Evolutionary conservation across 306 rosid genomes (phyloP), one percentile per base, ranked within the genome.

Genomic region (Prunus campanulata): DNA sequence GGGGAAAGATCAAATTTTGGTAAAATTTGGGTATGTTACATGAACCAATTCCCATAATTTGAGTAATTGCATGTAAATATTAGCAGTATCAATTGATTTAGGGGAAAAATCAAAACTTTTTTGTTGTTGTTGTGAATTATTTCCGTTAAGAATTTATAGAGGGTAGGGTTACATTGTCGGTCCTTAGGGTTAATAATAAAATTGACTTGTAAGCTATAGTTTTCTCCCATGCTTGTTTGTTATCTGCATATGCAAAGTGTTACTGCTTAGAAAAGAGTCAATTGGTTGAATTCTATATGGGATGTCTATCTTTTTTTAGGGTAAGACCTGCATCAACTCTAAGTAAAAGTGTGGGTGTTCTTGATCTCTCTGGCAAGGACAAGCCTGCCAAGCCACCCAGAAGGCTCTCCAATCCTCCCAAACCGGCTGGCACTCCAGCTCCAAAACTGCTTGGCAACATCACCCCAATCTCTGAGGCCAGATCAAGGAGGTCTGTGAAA

Each of bases 321-420:
- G 93, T 76, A 44, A 82, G 86, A 66, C 74, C 71, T 22, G 64
- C 81, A 71, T 80, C 97, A 0, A 86, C 80, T 82, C 85, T 95
- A 51, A 89, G 97, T 80, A 88, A 75, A 76, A 92, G 99, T 74
- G 90, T 90, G 1, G 81, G 89, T 50, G 93, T 88, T 59, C 90
- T 95, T 74, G 90, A 92, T 77, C 86, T 95, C 52, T 92, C 97
- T 70, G 90, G 82, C 56, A 95, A 90, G 86, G 96, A 86, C 35
- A 92, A 86, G 86, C 83, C 96, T 50, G 85, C 90, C n/a, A 95
- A 90, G 88, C 96, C 97, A 25, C 90, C 97, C 8, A 88, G 97
- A 72, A 88, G 99, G 92, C 85, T 88, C 13, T 95, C 99, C 10
- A 81, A 75, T 84, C 97, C 96, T 24, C 66, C 86, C 35, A 95